Conservation (phyloP, 441 rosid species). For the Rhodomyrtus psidioides region DNA sequence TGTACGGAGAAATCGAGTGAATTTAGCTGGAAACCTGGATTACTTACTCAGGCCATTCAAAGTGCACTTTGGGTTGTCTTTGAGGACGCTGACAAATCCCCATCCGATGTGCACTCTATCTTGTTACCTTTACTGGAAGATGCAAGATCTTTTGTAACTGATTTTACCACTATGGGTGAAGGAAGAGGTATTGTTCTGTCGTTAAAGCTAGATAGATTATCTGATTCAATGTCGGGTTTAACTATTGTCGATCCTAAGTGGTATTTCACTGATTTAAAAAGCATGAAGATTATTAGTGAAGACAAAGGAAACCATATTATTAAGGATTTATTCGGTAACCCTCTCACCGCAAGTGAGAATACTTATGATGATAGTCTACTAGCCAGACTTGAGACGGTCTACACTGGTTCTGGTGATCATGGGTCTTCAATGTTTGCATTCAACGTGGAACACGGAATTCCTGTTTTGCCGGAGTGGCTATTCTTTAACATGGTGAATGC, state of each 20-base stretch:
- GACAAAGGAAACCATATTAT: conserved; percentile 73
- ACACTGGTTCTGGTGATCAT: conserved; percentile 81
- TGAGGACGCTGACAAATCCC: too few species aligned
- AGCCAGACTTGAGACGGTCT: conserved; percentile 78
- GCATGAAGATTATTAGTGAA: too few species aligned
- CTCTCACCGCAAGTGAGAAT: conserved; percentile 93
- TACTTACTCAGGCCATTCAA: conserved; percentile 98
- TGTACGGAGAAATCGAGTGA: conserved; percentile 97
- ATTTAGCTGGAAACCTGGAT: conserved; percentile 98
- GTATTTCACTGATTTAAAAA: too few species aligned
- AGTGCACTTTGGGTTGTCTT: too few species aligned
- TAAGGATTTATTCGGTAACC: conserved; percentile 75
- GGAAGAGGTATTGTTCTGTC: too few species aligned
- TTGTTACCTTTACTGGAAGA: too few species aligned
- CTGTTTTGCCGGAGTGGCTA: conserved; percentile 78
- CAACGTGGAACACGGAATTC: conserved; percentile 90
- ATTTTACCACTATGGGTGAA: too few species aligned
- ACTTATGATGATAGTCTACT: conserved; percentile 60
- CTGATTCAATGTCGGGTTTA: too few species aligned
- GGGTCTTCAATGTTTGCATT: conserved; percentile 83
- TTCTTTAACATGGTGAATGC: conserved; percentile 80
- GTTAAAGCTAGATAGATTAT: too few species aligned
- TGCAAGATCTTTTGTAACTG: too few species aligned
- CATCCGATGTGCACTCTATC: too few species aligned
- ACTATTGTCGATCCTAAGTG: too few species aligned